Evolutionary conservation across 176 grass and related monocot genomes (phyloP), one percentile per base, ranked within the genome.

Genomic region (Poa pratensis): DNA sequence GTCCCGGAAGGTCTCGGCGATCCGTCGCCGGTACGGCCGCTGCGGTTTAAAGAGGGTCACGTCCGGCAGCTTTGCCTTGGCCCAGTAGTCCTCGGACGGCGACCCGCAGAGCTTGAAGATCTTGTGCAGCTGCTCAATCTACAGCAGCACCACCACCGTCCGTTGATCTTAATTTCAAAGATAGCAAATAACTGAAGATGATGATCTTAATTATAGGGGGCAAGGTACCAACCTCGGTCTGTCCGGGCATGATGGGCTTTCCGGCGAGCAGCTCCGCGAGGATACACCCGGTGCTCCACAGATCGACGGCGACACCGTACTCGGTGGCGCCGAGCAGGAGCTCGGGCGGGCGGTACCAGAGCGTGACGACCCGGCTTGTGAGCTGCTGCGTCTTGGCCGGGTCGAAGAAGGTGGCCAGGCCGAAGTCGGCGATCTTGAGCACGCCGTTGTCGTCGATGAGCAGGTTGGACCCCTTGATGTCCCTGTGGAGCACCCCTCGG

Each of bases 61-160:
- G 81, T 95, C 85, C 3, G 90, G 90, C 23, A 95, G 77, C 71
- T 84, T 92, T 1, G 90, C 89, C 62, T 88, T 95, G 32, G 69
- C 84, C 93, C 93, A 95, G 83, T 92, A 95, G 16, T 95, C 86
- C 61, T 95, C 93, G 2, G 93, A 92, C 23, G 93, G 93, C 43
- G 93, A 95, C 23, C 93, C 93, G 42, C 93, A 95, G 15, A 95
- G 93, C 90, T 95, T 95, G 85, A 95, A 95, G 73, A 95, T 95
- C 80, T 95, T 95, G 88, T 95, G 93, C 61, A 95, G 65, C 87
- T 95, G 93, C 86, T 95, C 93, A 59, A 95, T 91, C 92, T 94
- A 51, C n/a, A 12, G 2, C 7, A 9, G 5, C 42, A 48, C 40
- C 8, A 15, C 1, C 20, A 55, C 34, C 6, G 30, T 19, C 0